Evolutionary conservation across 345 rosid species (phyloP), one percentile per base, ranked within the genome.

Genomic region (Eutrema japonicum): DNA sequence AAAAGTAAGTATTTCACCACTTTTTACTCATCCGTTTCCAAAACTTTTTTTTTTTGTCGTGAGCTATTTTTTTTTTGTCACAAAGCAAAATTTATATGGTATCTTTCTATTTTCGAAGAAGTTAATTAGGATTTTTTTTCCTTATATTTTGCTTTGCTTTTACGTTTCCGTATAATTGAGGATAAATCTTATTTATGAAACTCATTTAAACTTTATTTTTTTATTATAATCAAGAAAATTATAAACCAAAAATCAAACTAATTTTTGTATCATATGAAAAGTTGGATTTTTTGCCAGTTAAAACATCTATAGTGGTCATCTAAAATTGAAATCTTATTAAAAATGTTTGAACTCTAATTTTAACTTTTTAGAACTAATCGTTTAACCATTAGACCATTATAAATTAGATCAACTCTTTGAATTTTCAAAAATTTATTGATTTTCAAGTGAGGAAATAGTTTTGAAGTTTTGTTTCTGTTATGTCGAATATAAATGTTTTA

Each of bases 1-100:
- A 22, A 49, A 70, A 18, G 3, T 40, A 46, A 50, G 13, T 16
- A 54, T 18, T 51, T 13, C 59, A 71, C 33, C 59, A 59, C 27
- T 30, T 37, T 42, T 54, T 22, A 18, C 32, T 43, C 43, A 10
- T 27, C 38, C 29, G 10, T 38, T 33, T 36, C 22, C 22, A 18
- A 2, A 50, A 11, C 12, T 4, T 37, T 18, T 26, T 14, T 68
- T 43, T 68, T 43, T 7, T 26, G 8, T 7, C 50, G n/a, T 18
- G 42, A 0, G 18, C 18, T 36, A 9, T 1, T n/a, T 33, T 3
- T 33, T 46, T 32, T 64, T 33, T 46, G 42, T 33, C 27, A 47
- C 42, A 9, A 46, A 32, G n/a, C 38, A n/a, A 9, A 22, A 18
- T 18, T 22, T 22, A 22, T 22, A 43, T 62, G 52, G 41, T 47